phyloP scores from a whole-genome alignment of 202 grass and related monocot species.

The Tripidium arundinaceum region DNA sequence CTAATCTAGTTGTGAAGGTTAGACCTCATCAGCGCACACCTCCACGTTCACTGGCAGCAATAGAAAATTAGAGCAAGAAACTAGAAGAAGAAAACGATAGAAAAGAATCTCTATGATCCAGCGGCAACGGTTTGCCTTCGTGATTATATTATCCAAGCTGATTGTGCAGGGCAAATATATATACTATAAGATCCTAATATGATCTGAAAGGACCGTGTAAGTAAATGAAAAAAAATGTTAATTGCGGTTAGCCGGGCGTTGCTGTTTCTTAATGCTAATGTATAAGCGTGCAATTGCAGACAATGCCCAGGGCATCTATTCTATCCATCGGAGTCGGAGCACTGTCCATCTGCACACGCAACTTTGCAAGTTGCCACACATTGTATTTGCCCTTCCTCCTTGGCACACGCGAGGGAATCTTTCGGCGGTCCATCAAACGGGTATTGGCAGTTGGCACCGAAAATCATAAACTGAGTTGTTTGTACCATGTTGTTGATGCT shows the following conservation, averaged over 20 bases:
- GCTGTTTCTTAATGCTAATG: too few species aligned
- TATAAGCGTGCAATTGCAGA: too few species aligned
- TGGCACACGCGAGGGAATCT: neutral
- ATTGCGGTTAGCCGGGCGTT: neutral
- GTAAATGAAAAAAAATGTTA: neutral
- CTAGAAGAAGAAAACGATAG: neutral
- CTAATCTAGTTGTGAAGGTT: too few species aligned
- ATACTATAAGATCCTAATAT: too few species aligned
- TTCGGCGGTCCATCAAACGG: neutral
- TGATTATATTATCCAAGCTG: neutral
- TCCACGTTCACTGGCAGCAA: too few species aligned
- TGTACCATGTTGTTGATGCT: neutral
- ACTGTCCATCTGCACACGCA: neutral
- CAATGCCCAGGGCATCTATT: too few species aligned
- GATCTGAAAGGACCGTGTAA: neutral
- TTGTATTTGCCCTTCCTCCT: neutral
- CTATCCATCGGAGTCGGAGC: too few species aligned
- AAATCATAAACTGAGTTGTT: neutral
- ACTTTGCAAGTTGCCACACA: neutral
- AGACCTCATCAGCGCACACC: too few species aligned
- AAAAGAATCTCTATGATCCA: neutral
- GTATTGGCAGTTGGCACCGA: neutral
- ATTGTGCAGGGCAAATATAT: too few species aligned
- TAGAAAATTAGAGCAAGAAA: too few species aligned
- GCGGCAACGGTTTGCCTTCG: neutral